These are phyloP conservation scores for Babesia ovata DNA, from an alignment of 169 alveolate species.

Conservation along the genomic window DNA sequence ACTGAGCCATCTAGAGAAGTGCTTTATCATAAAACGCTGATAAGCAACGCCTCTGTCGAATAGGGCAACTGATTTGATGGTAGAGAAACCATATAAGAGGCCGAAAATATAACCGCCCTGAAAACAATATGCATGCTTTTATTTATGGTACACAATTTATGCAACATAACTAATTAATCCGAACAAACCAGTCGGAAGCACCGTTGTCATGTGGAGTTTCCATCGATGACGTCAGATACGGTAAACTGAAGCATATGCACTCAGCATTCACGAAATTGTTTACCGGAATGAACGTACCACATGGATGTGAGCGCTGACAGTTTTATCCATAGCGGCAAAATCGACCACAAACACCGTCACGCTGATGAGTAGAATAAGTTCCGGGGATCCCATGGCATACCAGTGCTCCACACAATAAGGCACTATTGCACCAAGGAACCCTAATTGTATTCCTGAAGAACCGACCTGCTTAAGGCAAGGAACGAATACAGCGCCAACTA, in stretches of 20 bases:
- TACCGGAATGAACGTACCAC: slow-evolving; percentile 5
- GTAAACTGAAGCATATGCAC: too few relatives aligned
- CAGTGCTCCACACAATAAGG: slow-evolving; percentile 39
- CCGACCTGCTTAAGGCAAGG: slow-evolving; percentile 43
- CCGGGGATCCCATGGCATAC: slow-evolving; percentile 38
- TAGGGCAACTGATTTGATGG: slow-evolving; percentile 15
- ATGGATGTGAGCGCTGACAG: slow-evolving; percentile 20
- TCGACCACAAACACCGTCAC: slow-evolving; percentile 3
- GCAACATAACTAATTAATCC: neutral
- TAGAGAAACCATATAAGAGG: slow-evolving; percentile 13
- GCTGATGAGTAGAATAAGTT: neutral
- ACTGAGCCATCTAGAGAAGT: slow-evolving; percentile 12
- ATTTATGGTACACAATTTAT: neutral
- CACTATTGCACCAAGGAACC: slow-evolving; percentile 17
- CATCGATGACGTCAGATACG: too few relatives aligned
- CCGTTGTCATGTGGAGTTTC: too few relatives aligned
- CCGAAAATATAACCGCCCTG: slow-evolving; percentile 35
- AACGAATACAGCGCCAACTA: slow-evolving; percentile 24
- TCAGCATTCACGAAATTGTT: too few relatives aligned
- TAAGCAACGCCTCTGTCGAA: slow-evolving; percentile 28
- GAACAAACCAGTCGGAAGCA: too few relatives aligned
- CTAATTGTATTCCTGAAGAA: slow-evolving; percentile 28
- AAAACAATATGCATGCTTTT: neutral
- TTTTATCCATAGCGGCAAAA: neutral
- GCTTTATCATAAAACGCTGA: slow-evolving; percentile 5